Evolutionary conservation across 352 stramenopile species (phyloP).

Genomic region (Pythium biforme): DNA sequence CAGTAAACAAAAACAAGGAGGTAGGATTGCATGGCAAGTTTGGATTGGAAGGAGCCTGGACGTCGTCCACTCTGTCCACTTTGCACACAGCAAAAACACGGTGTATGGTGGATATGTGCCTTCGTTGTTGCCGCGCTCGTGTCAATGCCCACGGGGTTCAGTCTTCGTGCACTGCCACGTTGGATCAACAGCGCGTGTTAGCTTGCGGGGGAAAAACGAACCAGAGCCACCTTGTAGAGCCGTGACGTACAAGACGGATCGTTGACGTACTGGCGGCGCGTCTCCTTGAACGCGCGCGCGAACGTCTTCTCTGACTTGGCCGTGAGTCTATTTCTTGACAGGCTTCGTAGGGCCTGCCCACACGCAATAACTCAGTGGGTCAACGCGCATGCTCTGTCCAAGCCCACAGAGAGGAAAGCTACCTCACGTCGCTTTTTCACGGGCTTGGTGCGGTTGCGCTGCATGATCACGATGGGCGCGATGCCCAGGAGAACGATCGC

Average conservation of each 20-base stretch:
- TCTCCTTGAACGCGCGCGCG: slow-evolving; percentile 43
- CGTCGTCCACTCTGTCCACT: too few relatives aligned
- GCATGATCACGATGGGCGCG: slow-evolving; percentile 67
- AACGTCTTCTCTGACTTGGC: slow-evolving; percentile 45
- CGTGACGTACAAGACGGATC: slow-evolving; percentile 31
- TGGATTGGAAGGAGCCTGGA: too few relatives aligned
- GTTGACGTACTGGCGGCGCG: slow-evolving; percentile 49
- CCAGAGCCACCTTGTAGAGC: too few relatives aligned
- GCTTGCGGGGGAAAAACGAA: not conserved
- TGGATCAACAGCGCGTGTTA: too few relatives aligned
- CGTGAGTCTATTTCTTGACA: slow-evolving; percentile 76
- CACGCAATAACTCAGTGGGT: not conserved
- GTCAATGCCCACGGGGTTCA: not conserved
- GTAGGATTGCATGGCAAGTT: too few relatives aligned
- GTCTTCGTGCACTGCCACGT: slow-evolving; percentile 17
- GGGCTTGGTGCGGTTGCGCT: slow-evolving; percentile 68
- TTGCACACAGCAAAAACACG: too few relatives aligned
- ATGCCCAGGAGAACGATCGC: slow-evolving; percentile 52
- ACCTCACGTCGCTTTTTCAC: slow-evolving; percentile 77
- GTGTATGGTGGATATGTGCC: too few relatives aligned
- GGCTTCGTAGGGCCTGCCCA: slow-evolving; percentile 54
- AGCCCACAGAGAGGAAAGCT: slow-evolving; percentile 13
- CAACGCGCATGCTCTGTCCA: slow-evolving; percentile 5
- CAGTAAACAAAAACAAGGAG: too few relatives aligned
- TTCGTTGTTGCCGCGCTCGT: too few relatives aligned